Base-by-base conservation (phyloP, 495 filamentous ascomycete genomes). In the Trichoderma reesei region DNA sequence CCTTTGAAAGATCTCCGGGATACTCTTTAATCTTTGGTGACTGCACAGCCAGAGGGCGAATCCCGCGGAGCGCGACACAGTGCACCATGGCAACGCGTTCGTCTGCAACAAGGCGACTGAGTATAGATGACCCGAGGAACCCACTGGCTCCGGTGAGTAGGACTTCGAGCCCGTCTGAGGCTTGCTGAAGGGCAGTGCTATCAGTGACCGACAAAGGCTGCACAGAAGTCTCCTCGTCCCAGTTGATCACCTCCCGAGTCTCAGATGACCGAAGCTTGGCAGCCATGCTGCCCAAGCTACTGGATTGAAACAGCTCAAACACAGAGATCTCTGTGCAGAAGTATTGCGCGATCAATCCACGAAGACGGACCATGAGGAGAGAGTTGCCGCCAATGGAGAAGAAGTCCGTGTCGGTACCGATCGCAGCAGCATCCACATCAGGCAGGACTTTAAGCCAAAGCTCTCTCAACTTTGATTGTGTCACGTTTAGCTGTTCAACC, bases 371-470 rank as follows among this genome's bases (percentile, higher is more conserved):
- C 3, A 77, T 64, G 8, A 71, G 54, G 13, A 77, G 54, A 0
- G 77, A 79, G 16, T 65, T 74, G 2, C 77, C 77, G 10, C 77
- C 77, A 11, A 74, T 65, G 46, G 69, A 61, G 71, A 80, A 78
- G 66, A 78, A 80, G 46, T 75, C 72, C 0, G 74, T 65, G 1
- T 60, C 20, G 39, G 54, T 5, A 14, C 20, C 38, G 8, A 74
- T 68, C 4, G 26, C 26, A 18, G 5, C 36, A 64, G 37, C 5
- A 16, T 48, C 64, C 18, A 39, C 26, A 62, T 36, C 39, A 46
- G 5, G 59, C 44, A 64, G 65, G 54, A 20, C 63, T 41, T 16
- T 42, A 13, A 63, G 66, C 67, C 26, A 70, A 33, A 9, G 13
- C 39, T 10, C 13, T 31, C 34, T 42, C 37, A 44, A 34, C 5